These are phyloP conservation scores for Diddensiella caesifluorescens DNA, from an alignment of 805 yeast species.

Conservation along the genomic window DNA sequence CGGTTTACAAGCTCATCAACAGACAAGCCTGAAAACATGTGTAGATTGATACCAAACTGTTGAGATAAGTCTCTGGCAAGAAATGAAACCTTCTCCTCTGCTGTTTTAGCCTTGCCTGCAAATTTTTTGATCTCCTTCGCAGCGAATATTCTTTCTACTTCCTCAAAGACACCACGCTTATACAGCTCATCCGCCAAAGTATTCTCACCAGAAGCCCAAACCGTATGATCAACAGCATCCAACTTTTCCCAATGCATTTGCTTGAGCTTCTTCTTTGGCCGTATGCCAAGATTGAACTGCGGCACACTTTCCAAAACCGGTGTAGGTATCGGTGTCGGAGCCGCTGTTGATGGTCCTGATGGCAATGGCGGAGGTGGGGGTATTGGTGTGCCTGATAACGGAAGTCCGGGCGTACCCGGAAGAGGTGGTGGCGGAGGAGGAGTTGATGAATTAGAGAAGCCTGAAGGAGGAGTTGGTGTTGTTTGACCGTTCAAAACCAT, in stretches of 20 bases:
- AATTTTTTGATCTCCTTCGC: constrained; percentile 64
- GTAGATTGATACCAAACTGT: constrained; percentile 91
- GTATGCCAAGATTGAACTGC: constrained; percentile 20
- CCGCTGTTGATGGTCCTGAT: constrained; percentile 22
- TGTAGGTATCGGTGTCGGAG: constrained; percentile 24
- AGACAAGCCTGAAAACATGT: constrained; percentile 56
- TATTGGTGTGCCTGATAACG: constrained; percentile 21
- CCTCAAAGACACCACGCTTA: constrained; percentile 74
- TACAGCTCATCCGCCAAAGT: constrained; percentile 56
- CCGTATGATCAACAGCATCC: constrained; percentile 75
- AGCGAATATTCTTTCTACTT: constrained; percentile 81
- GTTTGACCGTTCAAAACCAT: constrained; percentile 16
- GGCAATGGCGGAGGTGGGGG: constrained; percentile 37
- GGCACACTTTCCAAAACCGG: constrained; percentile 17
- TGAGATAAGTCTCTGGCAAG: constrained; percentile 84
- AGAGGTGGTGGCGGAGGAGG: constrained; percentile 32
- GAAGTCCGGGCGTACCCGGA: constrained; percentile 28
- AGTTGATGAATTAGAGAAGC: constrained; percentile 21
- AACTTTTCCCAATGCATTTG: constrained; percentile 97
- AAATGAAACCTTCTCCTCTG: constrained; percentile 55
- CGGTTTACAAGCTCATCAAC: constrained; percentile 66
- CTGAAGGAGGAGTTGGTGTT: constrained; percentile 21
- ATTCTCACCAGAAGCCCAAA: constrained; percentile 56
- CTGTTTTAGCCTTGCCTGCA: constrained; percentile 39
- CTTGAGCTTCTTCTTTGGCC: constrained; percentile 75